phyloP scores from a whole-genome alignment of 495 filamentous ascomycete genomes.

The Halenospora varia region DNA sequence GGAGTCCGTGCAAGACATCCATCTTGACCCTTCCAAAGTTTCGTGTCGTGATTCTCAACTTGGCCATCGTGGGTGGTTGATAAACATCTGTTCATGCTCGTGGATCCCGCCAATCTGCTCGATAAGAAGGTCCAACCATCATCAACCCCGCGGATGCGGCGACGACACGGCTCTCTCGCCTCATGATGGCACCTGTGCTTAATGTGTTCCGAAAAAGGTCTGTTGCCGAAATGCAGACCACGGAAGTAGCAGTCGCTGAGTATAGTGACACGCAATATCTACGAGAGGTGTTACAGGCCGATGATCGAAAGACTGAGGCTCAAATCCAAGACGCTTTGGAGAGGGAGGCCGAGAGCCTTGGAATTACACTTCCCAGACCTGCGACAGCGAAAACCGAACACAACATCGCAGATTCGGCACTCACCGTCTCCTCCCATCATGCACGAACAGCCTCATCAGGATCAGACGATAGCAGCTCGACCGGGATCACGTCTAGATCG shows the following conservation, averaged over 20 bases:
- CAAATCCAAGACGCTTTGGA: constrained; percentile 35
- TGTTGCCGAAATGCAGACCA: constrained; percentile 11
- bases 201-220: constrained; percentile 11
- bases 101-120: no score
- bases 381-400: constrained; percentile 18
- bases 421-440: constrained; percentile 31
- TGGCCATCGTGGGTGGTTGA: no score
- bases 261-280: constrained; percentile 31
- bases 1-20: no score
- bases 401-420: constrained; percentile 31
- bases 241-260: constrained; percentile 6
- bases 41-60: no score
- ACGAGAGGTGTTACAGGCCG: constrained; percentile 37
- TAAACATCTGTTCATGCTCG: no score
- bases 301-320: constrained; percentile 33
- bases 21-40: no score
- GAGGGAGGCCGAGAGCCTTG: constrained; percentile 35
- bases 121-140: no score
- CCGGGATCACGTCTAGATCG: constrained; percentile 32
- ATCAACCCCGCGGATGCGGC: no score
- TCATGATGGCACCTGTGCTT: constrained; percentile 18
- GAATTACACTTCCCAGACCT: constrained; percentile 36
- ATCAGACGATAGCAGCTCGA: constrained; percentile 30
- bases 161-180: background rate
- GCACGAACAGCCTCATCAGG: constrained; percentile 32